A percentile compares a stretch with the other conserved stretches of the same genome.
These are phyloP conservation scores for Paraconiothyrium brasiliense DNA, from an alignment of 2,329 filamentous ascomycete genomes.

Conservation along the genomic window DNA sequence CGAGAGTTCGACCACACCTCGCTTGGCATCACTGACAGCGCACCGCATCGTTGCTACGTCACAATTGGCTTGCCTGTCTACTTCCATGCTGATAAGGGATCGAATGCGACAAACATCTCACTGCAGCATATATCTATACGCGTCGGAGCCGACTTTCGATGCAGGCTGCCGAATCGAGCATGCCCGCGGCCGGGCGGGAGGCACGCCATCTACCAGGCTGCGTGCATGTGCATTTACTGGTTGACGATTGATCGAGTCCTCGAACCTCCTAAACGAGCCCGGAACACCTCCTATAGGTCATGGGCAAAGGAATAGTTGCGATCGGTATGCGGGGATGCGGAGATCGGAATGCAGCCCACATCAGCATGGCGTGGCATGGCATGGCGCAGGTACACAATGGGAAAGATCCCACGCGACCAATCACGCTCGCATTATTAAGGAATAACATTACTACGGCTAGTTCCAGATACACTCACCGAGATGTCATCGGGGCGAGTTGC, in stretches of 20 bases:
- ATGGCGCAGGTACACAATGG: constrained; percentile 1
- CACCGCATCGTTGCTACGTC: not conserved
- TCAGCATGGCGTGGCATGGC: constrained; percentile 1
- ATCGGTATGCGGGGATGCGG: not conserved
- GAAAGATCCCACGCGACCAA: constrained; percentile 9
- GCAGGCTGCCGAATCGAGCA: constrained; percentile 1
- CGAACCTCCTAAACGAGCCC: not conserved
- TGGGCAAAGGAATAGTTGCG: not conserved
- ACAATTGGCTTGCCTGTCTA: not conserved
- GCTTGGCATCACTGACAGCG: constrained; percentile 10
- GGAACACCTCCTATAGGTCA: not conserved
- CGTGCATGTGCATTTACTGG: not conserved
- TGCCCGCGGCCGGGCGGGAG: not conserved
- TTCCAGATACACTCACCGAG: not conserved
- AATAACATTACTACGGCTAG: constrained; percentile 3
- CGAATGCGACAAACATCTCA: not conserved
- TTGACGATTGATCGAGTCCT: too few species aligned
- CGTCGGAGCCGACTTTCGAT: not conserved
- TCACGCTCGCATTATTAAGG: not conserved
- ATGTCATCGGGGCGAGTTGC: not conserved
- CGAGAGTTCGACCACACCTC: constrained; percentile 6
- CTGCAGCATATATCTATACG: not conserved
- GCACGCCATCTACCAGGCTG: constrained; percentile 12
- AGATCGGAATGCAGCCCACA: constrained; percentile 5
- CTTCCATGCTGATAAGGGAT: not conserved